These are phyloP conservation scores for Boletus eberwhitei DNA, from an alignment of 768 basidiomycete genomes.

Conservation along the genomic window DNA sequence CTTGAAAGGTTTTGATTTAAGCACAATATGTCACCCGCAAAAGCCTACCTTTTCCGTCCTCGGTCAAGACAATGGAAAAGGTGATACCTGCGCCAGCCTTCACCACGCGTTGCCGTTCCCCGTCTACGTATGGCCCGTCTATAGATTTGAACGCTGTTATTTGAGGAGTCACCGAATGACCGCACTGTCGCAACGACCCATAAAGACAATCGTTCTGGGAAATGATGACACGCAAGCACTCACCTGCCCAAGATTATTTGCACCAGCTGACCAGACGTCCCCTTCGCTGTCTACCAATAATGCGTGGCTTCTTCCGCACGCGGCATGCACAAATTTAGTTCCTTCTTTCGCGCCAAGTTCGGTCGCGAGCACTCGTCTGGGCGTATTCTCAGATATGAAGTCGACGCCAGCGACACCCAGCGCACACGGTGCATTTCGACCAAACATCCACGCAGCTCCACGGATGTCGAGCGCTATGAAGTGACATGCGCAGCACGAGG, in stretches of 20 bases:
- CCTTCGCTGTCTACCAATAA: constrained; percentile 82
- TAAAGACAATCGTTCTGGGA: background rate
- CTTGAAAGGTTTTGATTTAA: constrained; percentile 35
- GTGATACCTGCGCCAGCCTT: constrained; percentile 79
- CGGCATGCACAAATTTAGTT: constrained; percentile 73
- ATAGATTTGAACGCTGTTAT: constrained; percentile 63
- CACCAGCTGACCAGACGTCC: constrained; percentile 78
- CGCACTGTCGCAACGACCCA: constrained; percentile 49
- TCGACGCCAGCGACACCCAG: constrained; percentile 60
- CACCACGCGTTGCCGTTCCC: constrained; percentile 61
- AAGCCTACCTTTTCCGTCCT: constrained; percentile 68
- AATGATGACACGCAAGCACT: constrained; percentile 12
- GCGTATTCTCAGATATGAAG: constrained; percentile 70
- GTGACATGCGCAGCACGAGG: constrained; percentile 75
- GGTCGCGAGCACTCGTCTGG: constrained; percentile 54
- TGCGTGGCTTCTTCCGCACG: constrained; percentile 79
- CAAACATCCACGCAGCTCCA: constrained; percentile 88
- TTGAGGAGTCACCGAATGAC: constrained; percentile 63
- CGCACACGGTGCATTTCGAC: constrained; percentile 70
- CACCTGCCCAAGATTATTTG: constrained; percentile 81
- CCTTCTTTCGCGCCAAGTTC: constrained; percentile 59
- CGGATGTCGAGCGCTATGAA: constrained; percentile 69
- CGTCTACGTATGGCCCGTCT: constrained; percentile 52
- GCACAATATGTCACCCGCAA: background rate
- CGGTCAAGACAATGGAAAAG: constrained; percentile 81